Base-by-base conservation (phyloP, 495 filamentous ascomycete genomes). In the Copromyces sp. region DNA sequence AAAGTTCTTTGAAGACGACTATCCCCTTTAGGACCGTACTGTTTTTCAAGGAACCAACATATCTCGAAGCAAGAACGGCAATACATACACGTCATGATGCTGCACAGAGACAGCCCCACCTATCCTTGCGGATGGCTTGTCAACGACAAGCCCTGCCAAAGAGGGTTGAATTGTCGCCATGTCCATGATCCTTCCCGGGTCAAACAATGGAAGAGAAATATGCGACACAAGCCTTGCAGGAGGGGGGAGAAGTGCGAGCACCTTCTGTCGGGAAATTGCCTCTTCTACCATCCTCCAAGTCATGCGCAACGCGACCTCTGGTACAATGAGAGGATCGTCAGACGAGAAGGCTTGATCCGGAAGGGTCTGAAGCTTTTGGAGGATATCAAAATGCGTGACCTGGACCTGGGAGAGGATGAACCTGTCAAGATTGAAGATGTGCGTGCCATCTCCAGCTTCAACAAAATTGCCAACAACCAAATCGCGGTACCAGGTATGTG, bases 401-500 rank as follows among this genome's bases (percentile, higher is more conserved):
- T 37, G 14, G 6, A 2, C 14, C 6, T 65, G 14, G 53, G 11
- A 45, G 17, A 20, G 47, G 14, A 47, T 3, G n/a, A 0, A 6
- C 42, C 42, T 5, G 68, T 74, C 45, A 2, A 12, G 39, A 77
- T 79, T 17, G 1, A 73, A 17, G 39, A 75, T 4, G 68, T 45
- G 8, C 24, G 40, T 14, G 70, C 75, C 7, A 65, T 79, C 1
- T 70, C 76, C 5, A 79, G 78, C 39, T 79, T 78, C 71, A 79
- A 78, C 73, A 78, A 76, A 39, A 45, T 77, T 11, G 3, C 39
- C 1, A 70, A 77, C 41, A 69, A 45, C 9, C 73, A 77, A n/a
- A 78, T 79, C 40, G 75, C 71, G 11, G 74, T 79, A 8, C 78
- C 78, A 16, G 78, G 78, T 79, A 24, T 5, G 71, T 75, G 11